Evolutionary conservation across 2,329 filamentous ascomycete species (phyloP).

Genomic region (Rhexocercosporidium sp.): DNA sequence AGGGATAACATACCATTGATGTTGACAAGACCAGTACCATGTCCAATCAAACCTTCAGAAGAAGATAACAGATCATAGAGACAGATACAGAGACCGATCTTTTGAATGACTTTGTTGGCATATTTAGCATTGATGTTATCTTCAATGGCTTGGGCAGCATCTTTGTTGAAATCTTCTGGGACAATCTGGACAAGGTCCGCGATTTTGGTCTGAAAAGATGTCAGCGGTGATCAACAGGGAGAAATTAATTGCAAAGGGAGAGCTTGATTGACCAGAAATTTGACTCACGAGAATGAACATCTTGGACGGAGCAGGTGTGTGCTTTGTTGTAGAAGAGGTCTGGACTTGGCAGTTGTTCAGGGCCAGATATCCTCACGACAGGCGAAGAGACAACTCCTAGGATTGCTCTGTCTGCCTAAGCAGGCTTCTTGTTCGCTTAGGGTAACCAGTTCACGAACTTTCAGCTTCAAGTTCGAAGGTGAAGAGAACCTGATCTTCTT

Average conservation of each 20-base stretch:
- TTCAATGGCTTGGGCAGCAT: slow-evolving; percentile 83
- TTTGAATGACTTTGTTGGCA: slow-evolving; percentile 92
- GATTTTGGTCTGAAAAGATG: slow-evolving; percentile 78
- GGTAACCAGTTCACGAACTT: not conserved
- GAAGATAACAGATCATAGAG: slow-evolving; percentile 89
- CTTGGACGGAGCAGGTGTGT: slow-evolving; percentile 9
- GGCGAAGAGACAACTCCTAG: not conserved
- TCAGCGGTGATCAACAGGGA: not conserved
- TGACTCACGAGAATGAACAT: slow-evolving; percentile 57
- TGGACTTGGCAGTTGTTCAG: not conserved
- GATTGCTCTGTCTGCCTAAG: not conserved
- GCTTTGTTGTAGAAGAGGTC: not conserved
- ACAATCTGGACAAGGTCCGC: slow-evolving; percentile 93
- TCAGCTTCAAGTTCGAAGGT: not conserved
- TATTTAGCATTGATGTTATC: slow-evolving; percentile 98
- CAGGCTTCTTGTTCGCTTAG: not conserved
- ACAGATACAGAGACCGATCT: slow-evolving; percentile 90
- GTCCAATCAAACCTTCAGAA: slow-evolving; percentile 91
- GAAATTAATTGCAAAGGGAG: not conserved
- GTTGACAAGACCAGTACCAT: slow-evolving; percentile 90
- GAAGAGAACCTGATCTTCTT: not conserved
- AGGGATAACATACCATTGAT: slow-evolving; percentile 72
- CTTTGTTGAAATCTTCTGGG: slow-evolving; percentile 85
- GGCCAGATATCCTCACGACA: not conserved
- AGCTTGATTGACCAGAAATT: too few relatives aligned